Percentiles rank a stretch among this genome's conserved stretches.
Evolutionary conservation across 768 basidiomycete species (phyloP).

Genomic region (Chiua virens): DNA sequence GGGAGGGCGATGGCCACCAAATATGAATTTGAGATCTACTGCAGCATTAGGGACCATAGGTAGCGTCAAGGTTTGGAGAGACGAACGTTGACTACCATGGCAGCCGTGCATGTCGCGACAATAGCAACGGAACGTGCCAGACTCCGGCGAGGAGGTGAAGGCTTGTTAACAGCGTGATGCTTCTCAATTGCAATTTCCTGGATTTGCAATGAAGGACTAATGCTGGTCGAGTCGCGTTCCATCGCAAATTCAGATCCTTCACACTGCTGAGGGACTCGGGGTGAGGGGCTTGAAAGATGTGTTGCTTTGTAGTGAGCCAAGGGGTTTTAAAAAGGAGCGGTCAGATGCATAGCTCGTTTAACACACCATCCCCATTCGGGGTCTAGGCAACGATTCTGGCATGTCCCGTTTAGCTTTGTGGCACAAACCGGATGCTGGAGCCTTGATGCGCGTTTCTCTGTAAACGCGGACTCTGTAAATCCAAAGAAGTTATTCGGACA

Average conservation of each 20-base stretch:
- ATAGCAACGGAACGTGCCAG: constrained; percentile 27
- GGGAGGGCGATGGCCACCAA: constrained; percentile 53
- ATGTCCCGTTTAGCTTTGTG: no score
- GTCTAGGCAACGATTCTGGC: no score
- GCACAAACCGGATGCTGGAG: no score
- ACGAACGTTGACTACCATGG: constrained; percentile 39
- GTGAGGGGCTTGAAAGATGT: neutral
- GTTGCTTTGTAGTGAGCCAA: neutral
- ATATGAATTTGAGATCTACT: constrained; percentile 37
- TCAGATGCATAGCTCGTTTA: no score
- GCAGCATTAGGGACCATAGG: neutral
- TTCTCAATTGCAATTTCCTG: constrained; percentile 15
- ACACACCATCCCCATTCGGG: no score
- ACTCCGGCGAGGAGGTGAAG: constrained; percentile 19
- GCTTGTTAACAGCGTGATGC: neutral
- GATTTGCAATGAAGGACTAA: neutral
- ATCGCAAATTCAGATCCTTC: constrained; percentile 3
- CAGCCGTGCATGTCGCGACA: constrained; percentile 40
- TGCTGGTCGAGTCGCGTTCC: constrained; percentile 1
- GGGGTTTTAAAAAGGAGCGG: no score
- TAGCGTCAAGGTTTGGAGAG: neutral
- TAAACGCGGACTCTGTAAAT: no score
- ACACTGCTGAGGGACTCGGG: neutral
- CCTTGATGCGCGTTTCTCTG: no score
- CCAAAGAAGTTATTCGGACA: no score